Conservation (phyloP, 352 stramenopile species). For the Pythium phragmiticola region DNA sequence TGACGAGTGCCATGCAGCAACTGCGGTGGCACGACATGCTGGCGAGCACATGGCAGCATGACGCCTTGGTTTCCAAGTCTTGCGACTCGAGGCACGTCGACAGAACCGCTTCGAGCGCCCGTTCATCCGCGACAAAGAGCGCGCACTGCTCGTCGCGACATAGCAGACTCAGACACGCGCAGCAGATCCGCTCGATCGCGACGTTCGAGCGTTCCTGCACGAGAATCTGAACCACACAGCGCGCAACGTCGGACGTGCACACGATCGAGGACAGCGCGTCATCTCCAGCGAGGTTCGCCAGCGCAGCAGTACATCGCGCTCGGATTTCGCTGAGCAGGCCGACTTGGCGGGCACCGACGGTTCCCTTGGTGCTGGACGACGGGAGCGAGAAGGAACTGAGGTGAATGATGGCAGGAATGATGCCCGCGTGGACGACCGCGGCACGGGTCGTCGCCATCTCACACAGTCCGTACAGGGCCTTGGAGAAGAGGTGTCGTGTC, state of each 20-base stretch:
- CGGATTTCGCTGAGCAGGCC: constrained; percentile 47
- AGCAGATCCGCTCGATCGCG: constrained; percentile 68
- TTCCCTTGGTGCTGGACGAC: not conserved
- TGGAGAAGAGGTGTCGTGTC: constrained; percentile 60
- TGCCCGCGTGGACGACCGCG: constrained; percentile 46
- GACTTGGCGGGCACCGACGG: constrained; percentile 11
- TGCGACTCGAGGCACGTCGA: constrained; percentile 56
- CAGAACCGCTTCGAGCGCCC: constrained; percentile 53
- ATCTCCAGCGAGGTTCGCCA: constrained; percentile 62
- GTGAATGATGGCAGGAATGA: constrained; percentile 59
- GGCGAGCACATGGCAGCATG: constrained; percentile 71
- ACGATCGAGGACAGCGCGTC: constrained; percentile 34
- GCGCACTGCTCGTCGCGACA: constrained; percentile 68
- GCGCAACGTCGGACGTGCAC: constrained; percentile 51
- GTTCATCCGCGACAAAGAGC: constrained; percentile 48
- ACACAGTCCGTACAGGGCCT: constrained; percentile 66
- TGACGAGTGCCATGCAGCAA: constrained; percentile 53
- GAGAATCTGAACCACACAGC: constrained; percentile 54
- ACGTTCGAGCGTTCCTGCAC: constrained; percentile 48
- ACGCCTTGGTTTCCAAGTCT: constrained; percentile 68
- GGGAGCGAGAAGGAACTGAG: constrained; percentile 31
- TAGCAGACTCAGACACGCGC: constrained; percentile 66
- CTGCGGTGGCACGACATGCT: constrained; percentile 70
- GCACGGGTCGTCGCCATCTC: constrained; percentile 46
- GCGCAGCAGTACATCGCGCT: constrained; percentile 55